Percentiles rank a stretch among this genome's conserved stretches.
These are phyloP conservation scores for Aegilops umbellulata DNA, from an alignment of 176 grass and related monocot genomes.

Conservation along the genomic window DNA sequence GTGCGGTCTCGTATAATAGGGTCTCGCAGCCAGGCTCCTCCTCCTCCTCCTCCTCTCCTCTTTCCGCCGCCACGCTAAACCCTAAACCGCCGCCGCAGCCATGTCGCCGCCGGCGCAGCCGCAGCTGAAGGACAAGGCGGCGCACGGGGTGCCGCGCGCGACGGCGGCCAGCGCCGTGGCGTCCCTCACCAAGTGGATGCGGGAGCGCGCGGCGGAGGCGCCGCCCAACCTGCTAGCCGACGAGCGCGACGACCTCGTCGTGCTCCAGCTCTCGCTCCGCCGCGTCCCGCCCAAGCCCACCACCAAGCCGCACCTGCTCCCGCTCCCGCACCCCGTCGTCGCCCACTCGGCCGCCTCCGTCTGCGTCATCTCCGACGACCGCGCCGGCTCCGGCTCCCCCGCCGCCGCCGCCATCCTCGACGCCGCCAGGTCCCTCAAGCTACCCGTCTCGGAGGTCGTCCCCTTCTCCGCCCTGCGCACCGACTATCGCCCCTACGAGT, in stretches of 20 bases:
- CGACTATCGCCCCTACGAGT: conserved; percentile 75
- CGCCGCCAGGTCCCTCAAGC: conserved; percentile 36
- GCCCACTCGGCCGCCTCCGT: conserved; percentile 35
- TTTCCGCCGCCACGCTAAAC: not conserved
- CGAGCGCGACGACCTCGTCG: conserved; percentile 62
- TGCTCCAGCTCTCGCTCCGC: conserved; percentile 56
- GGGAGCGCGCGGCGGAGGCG: conserved; percentile 15
- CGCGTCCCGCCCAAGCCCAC: conserved; percentile 32
- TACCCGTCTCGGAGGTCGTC: conserved; percentile 64
- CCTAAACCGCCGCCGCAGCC: conserved; percentile 14
- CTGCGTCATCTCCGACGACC: conserved; percentile 69
- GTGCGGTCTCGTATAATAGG: not conserved
- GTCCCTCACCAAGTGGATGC: conserved; percentile 58
- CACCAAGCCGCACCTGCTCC: conserved; percentile 46
- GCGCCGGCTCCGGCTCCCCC: conserved; percentile 31
- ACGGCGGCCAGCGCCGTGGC: conserved; percentile 37
- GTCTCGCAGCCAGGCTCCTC: not conserved
- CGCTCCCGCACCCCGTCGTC: conserved; percentile 49
- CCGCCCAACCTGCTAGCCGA: conserved; percentile 51
- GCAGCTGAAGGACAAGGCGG: not conserved
- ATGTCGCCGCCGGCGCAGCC: conserved; percentile 20
- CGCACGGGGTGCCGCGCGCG: conserved; percentile 17
- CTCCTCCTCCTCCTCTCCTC: not conserved
- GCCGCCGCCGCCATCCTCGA: conserved; percentile 39
- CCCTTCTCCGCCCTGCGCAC: conserved; percentile 62